Evolutionary conservation across 2,329 filamentous ascomycete species (phyloP).

Genomic region (Mycosphaerella arachidis): DNA sequence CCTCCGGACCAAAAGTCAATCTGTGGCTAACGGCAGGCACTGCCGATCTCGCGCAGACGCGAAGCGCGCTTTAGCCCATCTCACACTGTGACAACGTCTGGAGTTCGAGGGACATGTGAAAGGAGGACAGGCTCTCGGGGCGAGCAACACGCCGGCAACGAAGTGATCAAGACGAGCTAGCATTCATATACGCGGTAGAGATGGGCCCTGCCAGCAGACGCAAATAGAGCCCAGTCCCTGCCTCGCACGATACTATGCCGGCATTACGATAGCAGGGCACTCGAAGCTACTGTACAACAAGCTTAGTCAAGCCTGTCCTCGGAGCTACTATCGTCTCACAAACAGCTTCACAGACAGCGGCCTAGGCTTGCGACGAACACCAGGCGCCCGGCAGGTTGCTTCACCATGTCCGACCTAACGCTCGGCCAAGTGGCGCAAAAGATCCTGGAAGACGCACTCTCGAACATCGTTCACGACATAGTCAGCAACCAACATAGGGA

Average conservation of each 20-base stretch:
- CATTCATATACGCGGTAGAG: not conserved
- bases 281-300: not conserved
- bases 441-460: constrained; percentile 69
- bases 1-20: not conserved
- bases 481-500: constrained; percentile 70
- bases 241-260: not conserved
- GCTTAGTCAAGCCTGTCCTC: not conserved
- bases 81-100: no score
- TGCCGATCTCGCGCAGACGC: not conserved
- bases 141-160: no score
- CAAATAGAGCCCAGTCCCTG: not conserved
- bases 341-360: no score
- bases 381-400: not conserved
- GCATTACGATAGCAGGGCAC: not conserved
- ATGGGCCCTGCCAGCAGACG: not conserved
- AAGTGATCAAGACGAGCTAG: no score
- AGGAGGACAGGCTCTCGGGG: no score
- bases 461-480: constrained; percentile 72
- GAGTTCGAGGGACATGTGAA: no score
- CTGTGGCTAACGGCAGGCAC: not conserved
- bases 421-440: constrained; percentile 45
- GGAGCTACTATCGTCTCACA: not conserved
- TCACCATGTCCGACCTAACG: constrained; percentile 2
- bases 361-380: no score
- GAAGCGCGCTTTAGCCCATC: no score